These are phyloP conservation scores for Bipolaris oryzae DNA, from an alignment of 2,329 filamentous ascomycete species.

Conservation along the genomic window DNA sequence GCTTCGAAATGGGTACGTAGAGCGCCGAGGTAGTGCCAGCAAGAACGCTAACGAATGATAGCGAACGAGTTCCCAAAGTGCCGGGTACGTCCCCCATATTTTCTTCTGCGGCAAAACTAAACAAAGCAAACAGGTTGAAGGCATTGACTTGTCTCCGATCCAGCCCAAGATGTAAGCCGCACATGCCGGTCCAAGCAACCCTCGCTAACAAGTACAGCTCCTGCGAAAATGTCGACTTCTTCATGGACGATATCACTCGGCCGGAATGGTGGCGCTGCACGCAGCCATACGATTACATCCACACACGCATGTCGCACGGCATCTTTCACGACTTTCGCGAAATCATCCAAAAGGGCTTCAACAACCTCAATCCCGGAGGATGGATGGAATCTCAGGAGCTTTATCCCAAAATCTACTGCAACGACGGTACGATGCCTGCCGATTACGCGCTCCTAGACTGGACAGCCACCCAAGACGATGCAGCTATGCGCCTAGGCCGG, in stretches of 20 bases:
- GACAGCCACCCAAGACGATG: conserved; percentile 52
- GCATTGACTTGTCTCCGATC: conserved; percentile 52
- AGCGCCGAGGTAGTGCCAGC: not conserved
- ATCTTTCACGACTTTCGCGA: conserved; percentile 62
- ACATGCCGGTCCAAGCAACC: not conserved
- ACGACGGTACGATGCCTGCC: conserved; percentile 60
- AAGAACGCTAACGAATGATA: conserved; percentile 30
- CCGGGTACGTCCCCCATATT: conserved; percentile 31
- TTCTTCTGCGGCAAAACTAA: conserved; percentile 17
- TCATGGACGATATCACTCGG: conserved; percentile 70
- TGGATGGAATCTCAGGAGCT: conserved; percentile 55
- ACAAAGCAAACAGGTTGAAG: conserved; percentile 42
- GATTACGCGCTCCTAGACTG: conserved; percentile 57
- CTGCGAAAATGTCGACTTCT: conserved; percentile 75
- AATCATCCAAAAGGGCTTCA: conserved; percentile 59
- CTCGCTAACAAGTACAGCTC: conserved; percentile 45
- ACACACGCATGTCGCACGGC: conserved; percentile 64
- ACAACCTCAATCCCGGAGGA: conserved; percentile 62
- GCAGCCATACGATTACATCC: conserved; percentile 62
- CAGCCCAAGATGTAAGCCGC: conserved; percentile 44
- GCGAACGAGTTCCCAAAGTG: conserved; percentile 43
- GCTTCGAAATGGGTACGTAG: conserved; percentile 50
- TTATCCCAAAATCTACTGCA: conserved; percentile 56
- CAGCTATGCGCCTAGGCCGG: conserved; percentile 53
- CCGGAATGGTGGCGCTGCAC: conserved; percentile 62